Evolutionary conservation across 768 basidiomycete species (phyloP).

Genomic region (Termitomyces sp.): DNA sequence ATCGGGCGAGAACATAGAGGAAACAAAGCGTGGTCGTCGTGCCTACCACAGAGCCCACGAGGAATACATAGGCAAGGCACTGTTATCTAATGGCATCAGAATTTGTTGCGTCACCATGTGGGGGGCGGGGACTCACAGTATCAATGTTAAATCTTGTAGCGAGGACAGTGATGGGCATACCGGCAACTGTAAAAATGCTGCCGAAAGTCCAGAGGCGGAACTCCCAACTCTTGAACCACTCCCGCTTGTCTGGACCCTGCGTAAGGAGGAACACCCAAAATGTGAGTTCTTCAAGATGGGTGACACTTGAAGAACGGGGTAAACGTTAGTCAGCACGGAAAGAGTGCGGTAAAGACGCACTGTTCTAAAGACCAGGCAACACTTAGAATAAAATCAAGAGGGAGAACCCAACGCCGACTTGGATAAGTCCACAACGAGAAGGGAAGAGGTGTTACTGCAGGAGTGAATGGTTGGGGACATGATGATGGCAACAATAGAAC

Average conservation of each 20-base stretch:
- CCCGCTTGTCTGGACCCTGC: slow-evolving; percentile 63
- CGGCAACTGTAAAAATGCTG: slow-evolving; percentile 57
- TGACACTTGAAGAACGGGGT: slow-evolving; percentile 42
- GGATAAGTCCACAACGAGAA: slow-evolving; percentile 40
- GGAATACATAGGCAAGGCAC: slow-evolving; percentile 73
- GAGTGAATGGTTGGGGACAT: background rate
- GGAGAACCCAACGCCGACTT: slow-evolving; percentile 54
- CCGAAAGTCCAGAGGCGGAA: slow-evolving; percentile 69
- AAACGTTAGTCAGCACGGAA: slow-evolving; percentile 1
- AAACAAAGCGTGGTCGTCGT: slow-evolving; percentile 66
- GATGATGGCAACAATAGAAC: slow-evolving; percentile 3
- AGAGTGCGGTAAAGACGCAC: slow-evolving; percentile 35
- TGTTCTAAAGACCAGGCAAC: slow-evolving; percentile 74
- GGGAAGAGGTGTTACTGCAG: slow-evolving; percentile 55
- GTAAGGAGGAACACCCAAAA: slow-evolving; percentile 84
- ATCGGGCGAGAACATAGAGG: slow-evolving; percentile 64
- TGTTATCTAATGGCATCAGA: slow-evolving; percentile 23
- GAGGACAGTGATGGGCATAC: slow-evolving; percentile 68
- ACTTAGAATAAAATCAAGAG: slow-evolving; percentile 67
- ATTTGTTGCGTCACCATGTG: background rate
- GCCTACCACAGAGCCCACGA: slow-evolving; percentile 63
- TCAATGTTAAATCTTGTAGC: slow-evolving; percentile 54
- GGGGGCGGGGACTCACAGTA: slow-evolving; percentile 34
- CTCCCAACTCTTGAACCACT: slow-evolving; percentile 82
- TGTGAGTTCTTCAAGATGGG: slow-evolving; percentile 79